Base-by-base conservation (phyloP, 2,329 filamentous ascomycete genomes). In the Epichloe typhina region DNA sequence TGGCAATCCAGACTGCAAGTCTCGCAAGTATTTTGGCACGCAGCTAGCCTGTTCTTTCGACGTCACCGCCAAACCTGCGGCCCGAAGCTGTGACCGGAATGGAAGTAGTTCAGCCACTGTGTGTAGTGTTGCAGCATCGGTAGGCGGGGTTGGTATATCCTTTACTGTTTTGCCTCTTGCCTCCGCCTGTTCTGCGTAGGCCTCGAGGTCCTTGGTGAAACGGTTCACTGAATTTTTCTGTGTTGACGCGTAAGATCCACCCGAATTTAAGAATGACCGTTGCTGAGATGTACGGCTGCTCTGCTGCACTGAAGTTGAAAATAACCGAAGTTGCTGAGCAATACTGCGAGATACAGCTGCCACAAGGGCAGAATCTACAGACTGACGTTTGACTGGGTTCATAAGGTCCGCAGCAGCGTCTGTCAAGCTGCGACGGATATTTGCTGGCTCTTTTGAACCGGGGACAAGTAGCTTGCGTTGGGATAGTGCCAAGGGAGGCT, bases 1-100 rank as follows among this genome's bases (percentile, higher is more conserved):
- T 23, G 41, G 33, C 17, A 42, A 19, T 13, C 46, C 46, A 46
- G 45, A 46, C 17, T 51, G 52, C 36, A 49, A 38, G 13, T 49
- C 41, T 40, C 53, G 42, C 31, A 53, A 55, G 48, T 60, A 53
- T 38, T 48, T 38, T 52, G 59, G 42, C 42, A 58, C 48, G 40
- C 57, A 19, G 52, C 66, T 61, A 70, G 72, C 56, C 72, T 77
- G 53, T 55, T 66, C 54, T 44, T 62, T 63, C 37, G 77, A 79
- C 11, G 78, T 80, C 1, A 81, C 72, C 2, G 77, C 76, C 47
- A 82, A 66, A 1, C 77, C 76, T 50, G 74, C 76, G 51, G 69
- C 69, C 51, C 65, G 66, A 54, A 82, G 79, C 53, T 81, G 70
- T 4, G 70, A 64, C 45, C 69, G 71, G 57, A 74, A 81, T 2